Percentiles rank a stretch among this genome's conserved stretches.
These are phyloP conservation scores for Rhinocladiella similis DNA, from an alignment of 2,329 filamentous ascomycete species.

Conservation along the genomic window DNA sequence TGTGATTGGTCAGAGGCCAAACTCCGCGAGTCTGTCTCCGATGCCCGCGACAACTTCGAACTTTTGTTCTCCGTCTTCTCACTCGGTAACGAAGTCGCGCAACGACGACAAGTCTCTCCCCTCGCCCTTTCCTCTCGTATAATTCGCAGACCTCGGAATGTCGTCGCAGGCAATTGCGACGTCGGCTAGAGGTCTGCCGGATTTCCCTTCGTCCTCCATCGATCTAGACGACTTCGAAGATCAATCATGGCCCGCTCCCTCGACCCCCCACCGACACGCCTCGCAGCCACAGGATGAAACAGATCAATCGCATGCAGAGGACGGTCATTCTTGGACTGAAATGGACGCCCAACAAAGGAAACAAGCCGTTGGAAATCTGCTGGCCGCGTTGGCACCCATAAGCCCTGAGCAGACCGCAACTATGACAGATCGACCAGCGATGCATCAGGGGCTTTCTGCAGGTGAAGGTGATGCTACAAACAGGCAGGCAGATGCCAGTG, in stretches of 20 bases:
- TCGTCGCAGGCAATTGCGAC: slow-evolving; percentile 29
- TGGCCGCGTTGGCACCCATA: slow-evolving; percentile 22
- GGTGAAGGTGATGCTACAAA: background rate
- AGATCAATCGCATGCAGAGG: slow-evolving; percentile 1
- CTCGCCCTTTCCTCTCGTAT: slow-evolving; percentile 5
- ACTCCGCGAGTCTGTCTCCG: slow-evolving; percentile 1
- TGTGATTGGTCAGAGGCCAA: slow-evolving; percentile 10
- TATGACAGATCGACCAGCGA: background rate
- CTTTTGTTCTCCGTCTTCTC: slow-evolving; percentile 6
- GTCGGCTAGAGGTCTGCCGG: slow-evolving; percentile 30
- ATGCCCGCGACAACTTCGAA: slow-evolving; percentile 7
- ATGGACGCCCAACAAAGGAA: slow-evolving; percentile 21
- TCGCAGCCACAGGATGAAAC: slow-evolving; percentile 14
- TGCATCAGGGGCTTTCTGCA: background rate
- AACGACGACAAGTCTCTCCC: background rate
- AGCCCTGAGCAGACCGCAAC: slow-evolving; percentile 17
- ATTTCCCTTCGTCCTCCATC: slow-evolving; percentile 19
- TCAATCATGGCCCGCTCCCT: slow-evolving; percentile 23
- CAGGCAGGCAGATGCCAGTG: slow-evolving; percentile 1
- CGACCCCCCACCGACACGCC: slow-evolving; percentile 13
- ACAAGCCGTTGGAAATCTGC: slow-evolving; percentile 22
- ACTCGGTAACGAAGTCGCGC: background rate
- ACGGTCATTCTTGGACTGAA: slow-evolving; percentile 12
- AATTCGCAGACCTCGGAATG: slow-evolving; percentile 30
- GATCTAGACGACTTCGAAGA: slow-evolving; percentile 14